A percentile compares a stretch with the other conserved stretches of the same genome.
Evolutionary conservation across 805 yeast genomes (phyloP).

Genomic region (Lipomyces sp.): DNA sequence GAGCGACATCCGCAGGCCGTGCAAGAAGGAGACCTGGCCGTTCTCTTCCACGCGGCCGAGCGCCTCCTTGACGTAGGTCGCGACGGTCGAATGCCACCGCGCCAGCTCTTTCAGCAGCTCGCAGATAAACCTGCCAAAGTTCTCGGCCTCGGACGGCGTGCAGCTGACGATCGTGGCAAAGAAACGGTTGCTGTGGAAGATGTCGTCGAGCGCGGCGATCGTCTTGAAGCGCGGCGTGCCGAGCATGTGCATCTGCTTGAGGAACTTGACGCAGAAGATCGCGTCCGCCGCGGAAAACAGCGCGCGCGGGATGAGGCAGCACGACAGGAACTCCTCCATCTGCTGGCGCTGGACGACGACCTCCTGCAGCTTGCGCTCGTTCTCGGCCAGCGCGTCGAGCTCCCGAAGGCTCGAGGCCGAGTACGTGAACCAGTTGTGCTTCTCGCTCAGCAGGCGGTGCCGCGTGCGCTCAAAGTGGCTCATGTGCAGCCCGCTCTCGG

Average conservation of each 20-base stretch:
- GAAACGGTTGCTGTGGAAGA: constrained; percentile 34
- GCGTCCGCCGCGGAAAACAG: constrained; percentile 83
- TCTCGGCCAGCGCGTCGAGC: constrained; percentile 2
- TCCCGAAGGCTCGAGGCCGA: background rate
- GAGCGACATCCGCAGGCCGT: constrained; percentile 30
- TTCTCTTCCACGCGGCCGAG: constrained; percentile 29
- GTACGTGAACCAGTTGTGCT: constrained; percentile 34
- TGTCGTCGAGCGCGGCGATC: constrained; percentile 42
- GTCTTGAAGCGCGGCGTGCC: constrained; percentile 44
- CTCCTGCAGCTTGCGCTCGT: constrained; percentile 3
- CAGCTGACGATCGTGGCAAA: constrained; percentile 65
- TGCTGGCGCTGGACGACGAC: constrained; percentile 1
- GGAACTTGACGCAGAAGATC: constrained; percentile 58
- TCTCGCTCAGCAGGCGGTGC: constrained; percentile 36
- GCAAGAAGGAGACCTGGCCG: constrained; percentile 29
- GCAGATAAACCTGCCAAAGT: constrained; percentile 69
- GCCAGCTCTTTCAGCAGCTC: constrained; percentile 52
- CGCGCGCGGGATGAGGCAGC: constrained; percentile 71
- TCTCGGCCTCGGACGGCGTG: constrained; percentile 76
- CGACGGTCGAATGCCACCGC: constrained; percentile 43
- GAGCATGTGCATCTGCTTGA: constrained; percentile 49
- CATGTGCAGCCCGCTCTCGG: constrained; percentile 48
- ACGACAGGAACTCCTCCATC: constrained; percentile 47
- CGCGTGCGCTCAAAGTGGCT: constrained; percentile 40
- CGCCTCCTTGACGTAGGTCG: constrained; percentile 37